Conservation (phyloP, 2,329 filamentous ascomycete species). For the Colletotrichum brevisporum region DNA sequence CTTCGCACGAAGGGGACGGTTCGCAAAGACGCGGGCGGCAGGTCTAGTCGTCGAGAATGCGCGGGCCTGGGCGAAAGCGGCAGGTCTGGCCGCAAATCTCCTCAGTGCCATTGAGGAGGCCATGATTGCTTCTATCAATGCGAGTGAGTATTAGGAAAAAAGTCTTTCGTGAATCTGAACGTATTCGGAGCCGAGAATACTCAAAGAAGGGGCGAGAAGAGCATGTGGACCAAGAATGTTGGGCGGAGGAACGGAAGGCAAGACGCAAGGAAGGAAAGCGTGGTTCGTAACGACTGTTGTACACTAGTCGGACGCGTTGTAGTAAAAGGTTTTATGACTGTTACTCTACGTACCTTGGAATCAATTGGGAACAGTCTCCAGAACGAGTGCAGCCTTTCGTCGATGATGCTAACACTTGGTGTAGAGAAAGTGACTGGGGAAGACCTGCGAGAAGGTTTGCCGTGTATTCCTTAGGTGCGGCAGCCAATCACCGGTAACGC, state of each 20-base stretch:
- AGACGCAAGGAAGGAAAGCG: background rate
- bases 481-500: slow-evolving; percentile 10
- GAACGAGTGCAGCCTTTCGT: slow-evolving; percentile 34
- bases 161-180: background rate
- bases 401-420: slow-evolving; percentile 31
- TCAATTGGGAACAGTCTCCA: slow-evolving; percentile 35
- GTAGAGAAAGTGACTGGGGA: slow-evolving; percentile 27
- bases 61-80: slow-evolving; percentile 79
- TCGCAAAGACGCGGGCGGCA: slow-evolving; percentile 87
- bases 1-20: slow-evolving; percentile 89
- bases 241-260: background rate
- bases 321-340: background rate
- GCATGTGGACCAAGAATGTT: slow-evolving; percentile 17
- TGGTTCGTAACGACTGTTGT: slow-evolving; percentile 29
- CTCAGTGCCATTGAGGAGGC: slow-evolving; percentile 77
- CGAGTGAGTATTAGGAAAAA: slow-evolving; percentile 14
- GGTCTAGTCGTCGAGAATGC: slow-evolving; percentile 90
- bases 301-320: slow-evolving; percentile 20
- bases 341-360: slow-evolving; percentile 18
- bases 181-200: background rate
- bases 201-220: background rate
- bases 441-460: slow-evolving; percentile 8
- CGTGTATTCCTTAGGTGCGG: background rate
- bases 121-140: slow-evolving; percentile 55
- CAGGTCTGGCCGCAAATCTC: slow-evolving; percentile 69